These are phyloP conservation scores for Herpetomonas tarakana DNA, from an alignment of 208 protist genomes.

Conservation along the genomic window DNA sequence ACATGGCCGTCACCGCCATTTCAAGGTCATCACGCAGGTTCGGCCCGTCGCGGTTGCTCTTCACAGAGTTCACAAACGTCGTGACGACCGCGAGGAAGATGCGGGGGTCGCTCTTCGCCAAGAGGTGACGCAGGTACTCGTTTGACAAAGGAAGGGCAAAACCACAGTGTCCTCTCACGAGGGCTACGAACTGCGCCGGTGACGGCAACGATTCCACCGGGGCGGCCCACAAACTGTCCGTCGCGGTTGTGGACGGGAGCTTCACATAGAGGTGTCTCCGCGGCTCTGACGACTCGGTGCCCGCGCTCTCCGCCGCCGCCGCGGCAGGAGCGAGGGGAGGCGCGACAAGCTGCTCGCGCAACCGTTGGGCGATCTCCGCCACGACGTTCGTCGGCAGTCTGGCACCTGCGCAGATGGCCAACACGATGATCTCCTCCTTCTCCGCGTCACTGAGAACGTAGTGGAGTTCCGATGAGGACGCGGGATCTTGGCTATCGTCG, in stretches of 20 bases:
- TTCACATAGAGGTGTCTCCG: not conserved
- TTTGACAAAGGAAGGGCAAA: slow-evolving; percentile 24
- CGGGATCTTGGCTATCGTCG: no score
- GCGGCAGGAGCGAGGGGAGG: no score
- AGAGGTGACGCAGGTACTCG: slow-evolving; percentile 28
- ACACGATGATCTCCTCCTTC: slow-evolving; percentile 17
- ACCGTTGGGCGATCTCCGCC: slow-evolving; percentile 13
- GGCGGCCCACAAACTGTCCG: not conserved
- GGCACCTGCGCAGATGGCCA: slow-evolving; percentile 20
- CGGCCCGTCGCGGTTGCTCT: slow-evolving; percentile 3
- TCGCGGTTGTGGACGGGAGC: not conserved
- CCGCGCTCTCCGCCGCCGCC: no score
- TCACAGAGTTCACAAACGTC: slow-evolving; percentile 28
- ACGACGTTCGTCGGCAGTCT: slow-evolving; percentile 19
- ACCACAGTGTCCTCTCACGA: slow-evolving; percentile 34
- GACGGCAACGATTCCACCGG: slow-evolving; percentile 4
- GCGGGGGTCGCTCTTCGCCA: slow-evolving; percentile 36
- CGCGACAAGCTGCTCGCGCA: not conserved
- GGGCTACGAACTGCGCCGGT: slow-evolving; percentile 61
- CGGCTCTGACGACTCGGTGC: not conserved
- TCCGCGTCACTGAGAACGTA: not conserved
- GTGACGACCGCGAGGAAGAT: slow-evolving; percentile 43
- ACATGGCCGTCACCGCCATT: slow-evolving; percentile 10
- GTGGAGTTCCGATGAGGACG: not conserved
- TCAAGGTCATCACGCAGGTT: slow-evolving; percentile 19